phyloP scores from a whole-genome alignment of 2,329 filamentous ascomycete genomes.

The Pseudovirgaria hyperparasitica region DNA sequence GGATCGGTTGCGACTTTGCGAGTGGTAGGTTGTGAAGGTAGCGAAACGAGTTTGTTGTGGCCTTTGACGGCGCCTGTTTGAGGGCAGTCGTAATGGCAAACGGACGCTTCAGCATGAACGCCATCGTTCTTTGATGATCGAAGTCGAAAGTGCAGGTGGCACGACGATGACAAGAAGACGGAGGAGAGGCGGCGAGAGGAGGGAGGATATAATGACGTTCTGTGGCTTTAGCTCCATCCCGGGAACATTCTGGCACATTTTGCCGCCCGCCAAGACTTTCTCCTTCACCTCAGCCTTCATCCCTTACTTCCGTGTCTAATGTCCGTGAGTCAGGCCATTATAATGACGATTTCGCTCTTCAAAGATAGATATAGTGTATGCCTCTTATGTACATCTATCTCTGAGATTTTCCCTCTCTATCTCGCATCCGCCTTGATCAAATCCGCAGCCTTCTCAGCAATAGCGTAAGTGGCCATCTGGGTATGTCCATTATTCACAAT shows the following conservation, averaged over 20 bases:
- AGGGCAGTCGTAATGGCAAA: constrained; percentile 49
- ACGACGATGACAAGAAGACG: no score
- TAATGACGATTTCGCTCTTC: no score
- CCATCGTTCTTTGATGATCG: constrained; percentile 36
- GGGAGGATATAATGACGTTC: constrained; percentile 12
- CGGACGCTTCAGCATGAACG: constrained; percentile 50
- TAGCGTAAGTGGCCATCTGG: constrained; percentile 23
- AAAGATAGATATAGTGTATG: no score
- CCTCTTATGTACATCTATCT: no score
- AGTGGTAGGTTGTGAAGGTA: constrained; percentile 48
- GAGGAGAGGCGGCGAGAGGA: no score
- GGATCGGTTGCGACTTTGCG: constrained; percentile 29
- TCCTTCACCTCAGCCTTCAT: no score
- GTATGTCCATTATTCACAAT: constrained; percentile 19
- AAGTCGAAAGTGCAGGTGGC: constrained; percentile 1
- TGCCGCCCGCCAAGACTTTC: no score
- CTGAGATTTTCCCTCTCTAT: no score
- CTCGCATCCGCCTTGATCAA: no score
- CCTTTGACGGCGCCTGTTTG: constrained; percentile 39
- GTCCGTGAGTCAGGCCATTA: no score
- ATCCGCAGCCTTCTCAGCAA: constrained; percentile 19
- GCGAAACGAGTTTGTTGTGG: constrained; percentile 39
- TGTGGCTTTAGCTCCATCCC: constrained; percentile 13
- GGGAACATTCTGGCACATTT: constrained; percentile 6
- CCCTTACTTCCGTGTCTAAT: no score